Evolutionary conservation across 192 early-diverging fungal species (phyloP), one percentile per base, ranked within the genome.

Genomic region (Dimargaris verticillata): DNA sequence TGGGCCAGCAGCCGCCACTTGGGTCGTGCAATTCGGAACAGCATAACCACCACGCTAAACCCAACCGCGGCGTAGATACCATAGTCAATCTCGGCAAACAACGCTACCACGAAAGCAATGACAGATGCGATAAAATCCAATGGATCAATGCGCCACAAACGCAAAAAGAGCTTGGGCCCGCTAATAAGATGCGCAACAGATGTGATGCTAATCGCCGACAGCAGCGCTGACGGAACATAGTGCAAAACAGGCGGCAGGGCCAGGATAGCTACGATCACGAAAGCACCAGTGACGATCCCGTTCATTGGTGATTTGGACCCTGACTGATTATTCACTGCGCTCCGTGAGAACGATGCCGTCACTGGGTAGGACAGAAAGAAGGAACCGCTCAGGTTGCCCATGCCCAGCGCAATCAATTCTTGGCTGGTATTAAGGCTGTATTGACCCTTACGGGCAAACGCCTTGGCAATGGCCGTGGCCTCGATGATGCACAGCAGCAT

Each of bases 261-360:
- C 69, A 81, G 92, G 38, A 97, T 72, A 29, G 87, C 83, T 29
- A 97, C 65, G 3, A 97, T 70, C 20, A 97, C 90, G 15, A 92
- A 77, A 9, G 73, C 63, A 29, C 80, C 88, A 18, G 88, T 88
- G 72, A 92, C 76, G 55, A 91, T 67, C 38, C 83, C 84, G 20
- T 86, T 83, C 22, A 89, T 66, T 7, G 91, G 91, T 9, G 89
- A 84, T 45, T 83, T 74, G 29, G 87, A 85, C 18, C 94, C 94
- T 13, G 90, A 88, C 65, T 84, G 80, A 63, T 88, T 78, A 73
- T 92, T 94, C 70, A 97, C 82, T 49, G 92, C 91, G 0, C 88
- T 87, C 47, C 94, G 85, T 14, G 90, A 92, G 76, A 97, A 95
- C 10, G 90, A 92, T 47, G 92, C 94, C 17, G 94, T 94, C 0